Evolutionary conservation across 345 rosid species (phyloP).

Genomic region (Cardamine resedifolia): DNA sequence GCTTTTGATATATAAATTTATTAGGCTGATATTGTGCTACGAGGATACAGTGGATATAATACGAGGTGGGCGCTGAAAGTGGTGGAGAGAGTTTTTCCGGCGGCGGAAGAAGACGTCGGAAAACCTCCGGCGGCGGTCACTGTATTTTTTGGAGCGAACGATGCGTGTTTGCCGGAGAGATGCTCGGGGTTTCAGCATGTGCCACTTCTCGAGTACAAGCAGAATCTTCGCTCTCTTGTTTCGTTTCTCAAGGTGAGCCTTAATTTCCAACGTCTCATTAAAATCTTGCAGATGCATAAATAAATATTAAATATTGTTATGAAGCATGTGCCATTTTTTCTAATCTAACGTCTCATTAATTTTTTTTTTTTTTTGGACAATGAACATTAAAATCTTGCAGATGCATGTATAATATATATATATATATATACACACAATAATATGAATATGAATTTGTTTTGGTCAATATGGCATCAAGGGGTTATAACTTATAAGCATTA

Average conservation of each 20-base stretch:
- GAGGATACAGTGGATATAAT: constrained; percentile 84
- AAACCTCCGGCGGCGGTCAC: constrained; percentile 59
- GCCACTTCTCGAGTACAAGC: constrained; percentile 69
- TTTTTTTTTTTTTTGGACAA: no score
- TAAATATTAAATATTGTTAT: no score
- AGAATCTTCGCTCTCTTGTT: constrained; percentile 64
- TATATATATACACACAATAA: no score
- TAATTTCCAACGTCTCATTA: neutral
- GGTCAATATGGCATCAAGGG: no score
- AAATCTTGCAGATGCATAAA: constrained; percentile 22
- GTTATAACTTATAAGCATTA: no score
- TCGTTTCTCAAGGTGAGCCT: constrained; percentile 63
- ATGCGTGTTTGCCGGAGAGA: constrained; percentile 81
- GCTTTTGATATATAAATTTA: neutral
- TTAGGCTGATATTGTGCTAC: constrained; percentile 63
- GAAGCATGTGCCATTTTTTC: no score
- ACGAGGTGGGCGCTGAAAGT: constrained; percentile 85
- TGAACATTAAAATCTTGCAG: no score
- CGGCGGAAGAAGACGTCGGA: constrained; percentile 31
- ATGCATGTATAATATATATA: no score
- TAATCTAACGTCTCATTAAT: no score
- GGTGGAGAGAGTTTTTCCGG: constrained; percentile 56
- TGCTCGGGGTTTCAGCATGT: constrained; percentile 85
- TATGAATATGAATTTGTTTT: no score
- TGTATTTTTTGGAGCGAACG: constrained; percentile 91